Evolutionary conservation across 2,329 filamentous ascomycete genomes (phyloP), one percentile per base, ranked within the genome.

Genomic region (Cordyceps farinosa): DNA sequence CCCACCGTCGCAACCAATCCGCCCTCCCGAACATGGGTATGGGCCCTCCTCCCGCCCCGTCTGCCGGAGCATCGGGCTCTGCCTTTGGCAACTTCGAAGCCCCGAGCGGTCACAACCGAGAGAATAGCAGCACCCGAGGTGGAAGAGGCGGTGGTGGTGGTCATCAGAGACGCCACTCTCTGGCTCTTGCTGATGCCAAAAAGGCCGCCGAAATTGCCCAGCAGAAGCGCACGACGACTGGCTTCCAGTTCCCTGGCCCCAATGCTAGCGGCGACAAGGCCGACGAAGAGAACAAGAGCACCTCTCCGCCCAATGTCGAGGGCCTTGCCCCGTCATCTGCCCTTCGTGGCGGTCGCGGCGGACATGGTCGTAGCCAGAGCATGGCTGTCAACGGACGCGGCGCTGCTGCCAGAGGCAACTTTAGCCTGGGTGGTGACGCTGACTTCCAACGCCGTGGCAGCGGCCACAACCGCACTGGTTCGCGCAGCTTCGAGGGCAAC

Each of bases 1-100:
- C 92, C 77, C 95, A 99, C 84, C 92, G 95, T 77, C 92, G 95
- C 81, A 98, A 98, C 82, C 94, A 97, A 79, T 98, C 95, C 75
- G 94, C 94, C 74, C 84, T 98, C 69, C 93, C 95, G 57, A 95
- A 92, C 71, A 92, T 97, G 84, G 87, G 89, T 66, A 90, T 96
- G 87, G 92, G 91, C 30, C 90, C 87, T 38, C 90, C 93, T 65
- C 92, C 92, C 22, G 94, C 95, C 63, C 95, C 95, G 66, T 96
- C 95, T 22, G 96, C 95, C 30, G 92, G 94, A 67, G 87, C 93
- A 59, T 90, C 94, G 63, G 92, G 91, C 63, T 84, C 87, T 51
- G 78, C 78, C 62, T 97, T 95, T 79, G 88, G 88, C 68, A 92
- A 94, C 70, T 93, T 91, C 75, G 89, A 89, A 69, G 88, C 80